phyloP scores from a whole-genome alignment of 768 basidiomycete genomes.

The Suillus americanus region DNA sequence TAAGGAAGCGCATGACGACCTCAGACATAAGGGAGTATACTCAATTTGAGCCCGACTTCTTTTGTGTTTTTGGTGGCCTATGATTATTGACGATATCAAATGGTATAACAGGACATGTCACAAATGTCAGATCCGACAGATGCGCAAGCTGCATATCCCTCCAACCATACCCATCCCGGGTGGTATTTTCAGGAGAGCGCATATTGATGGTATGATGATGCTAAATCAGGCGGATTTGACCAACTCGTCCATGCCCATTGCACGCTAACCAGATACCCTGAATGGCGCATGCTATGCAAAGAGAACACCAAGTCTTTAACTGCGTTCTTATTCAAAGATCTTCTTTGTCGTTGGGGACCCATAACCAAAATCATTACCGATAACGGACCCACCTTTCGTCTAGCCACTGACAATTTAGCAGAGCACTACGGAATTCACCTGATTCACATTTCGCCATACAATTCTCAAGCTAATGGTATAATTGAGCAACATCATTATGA shows the following conservation, averaged over 20 bases:
- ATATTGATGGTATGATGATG: slow-evolving; percentile 6
- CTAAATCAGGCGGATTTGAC: background rate
- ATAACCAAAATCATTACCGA: slow-evolving; percentile 8
- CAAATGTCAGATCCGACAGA: background rate
- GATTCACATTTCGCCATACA: background rate
- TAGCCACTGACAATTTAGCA: background rate
- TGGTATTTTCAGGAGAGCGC: background rate
- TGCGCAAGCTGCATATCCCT: background rate
- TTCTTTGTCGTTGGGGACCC: slow-evolving; percentile 13
- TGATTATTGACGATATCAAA: background rate
- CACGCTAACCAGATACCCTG: slow-evolving; percentile 9
- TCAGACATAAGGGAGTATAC: slow-evolving; percentile 8
- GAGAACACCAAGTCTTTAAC: slow-evolving; percentile 2
- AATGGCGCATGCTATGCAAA: slow-evolving; percentile 32
- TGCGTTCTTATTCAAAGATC: slow-evolving; percentile 20
- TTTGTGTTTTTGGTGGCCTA: background rate
- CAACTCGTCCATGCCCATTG: slow-evolving; percentile 19
- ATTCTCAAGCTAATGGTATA: background rate
- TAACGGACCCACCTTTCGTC: background rate
- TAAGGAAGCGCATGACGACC: background rate
- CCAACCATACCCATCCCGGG: background rate
- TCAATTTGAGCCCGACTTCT: background rate
- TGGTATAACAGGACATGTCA: background rate
- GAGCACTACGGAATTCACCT: background rate
- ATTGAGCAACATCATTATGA: too few species aligned